phyloP scores from a whole-genome alignment of 768 basidiomycete genomes.

The Tylopilus felleus region DNA sequence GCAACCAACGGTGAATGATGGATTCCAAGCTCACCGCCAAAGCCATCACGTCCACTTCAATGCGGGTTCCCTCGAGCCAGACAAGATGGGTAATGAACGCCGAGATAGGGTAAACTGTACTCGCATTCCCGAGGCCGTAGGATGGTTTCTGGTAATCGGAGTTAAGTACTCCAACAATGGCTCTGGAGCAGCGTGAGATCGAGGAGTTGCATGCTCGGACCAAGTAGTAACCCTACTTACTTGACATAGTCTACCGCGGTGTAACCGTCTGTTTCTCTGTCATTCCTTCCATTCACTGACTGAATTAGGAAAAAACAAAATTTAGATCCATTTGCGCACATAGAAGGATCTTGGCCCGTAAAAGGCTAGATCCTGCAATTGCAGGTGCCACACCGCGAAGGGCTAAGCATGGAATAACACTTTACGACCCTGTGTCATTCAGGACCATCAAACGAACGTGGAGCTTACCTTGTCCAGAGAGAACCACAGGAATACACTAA shows the following conservation, averaged over 20 bases:
- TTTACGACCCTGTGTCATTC: slow-evolving; percentile 25
- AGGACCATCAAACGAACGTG: slow-evolving; percentile 3
- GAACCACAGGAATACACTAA: slow-evolving; percentile 93
- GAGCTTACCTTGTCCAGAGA: slow-evolving; percentile 80
- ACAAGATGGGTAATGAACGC: slow-evolving; percentile 86
- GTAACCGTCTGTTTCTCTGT: slow-evolving; percentile 87
- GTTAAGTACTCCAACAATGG: slow-evolving; percentile 70
- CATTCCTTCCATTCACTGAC: slow-evolving; percentile 82
- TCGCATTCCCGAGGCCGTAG: slow-evolving; percentile 57
- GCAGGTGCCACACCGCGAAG: slow-evolving; percentile 73
- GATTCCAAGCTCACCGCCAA: slow-evolving; percentile 52
- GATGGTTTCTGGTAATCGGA: slow-evolving; percentile 45
- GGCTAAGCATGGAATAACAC: slow-evolving; percentile 90
- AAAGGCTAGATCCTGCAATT: slow-evolving; percentile 68
- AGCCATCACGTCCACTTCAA: slow-evolving; percentile 57
- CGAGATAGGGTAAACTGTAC: slow-evolving; percentile 66
- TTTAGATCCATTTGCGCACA: slow-evolving; percentile 45
- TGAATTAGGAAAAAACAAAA: slow-evolving; percentile 4
- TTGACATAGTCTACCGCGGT: slow-evolving; percentile 79
- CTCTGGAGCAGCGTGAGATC: slow-evolving; percentile 36
- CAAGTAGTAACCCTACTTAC: slow-evolving; percentile 37
- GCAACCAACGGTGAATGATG: not conserved
- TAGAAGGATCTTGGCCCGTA: slow-evolving; percentile 78
- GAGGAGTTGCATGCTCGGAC: not conserved
- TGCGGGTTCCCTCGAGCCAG: slow-evolving; percentile 60